These are phyloP conservation scores for Leccinum variicolor DNA, from an alignment of 768 basidiomycete genomes.

Conservation along the genomic window DNA sequence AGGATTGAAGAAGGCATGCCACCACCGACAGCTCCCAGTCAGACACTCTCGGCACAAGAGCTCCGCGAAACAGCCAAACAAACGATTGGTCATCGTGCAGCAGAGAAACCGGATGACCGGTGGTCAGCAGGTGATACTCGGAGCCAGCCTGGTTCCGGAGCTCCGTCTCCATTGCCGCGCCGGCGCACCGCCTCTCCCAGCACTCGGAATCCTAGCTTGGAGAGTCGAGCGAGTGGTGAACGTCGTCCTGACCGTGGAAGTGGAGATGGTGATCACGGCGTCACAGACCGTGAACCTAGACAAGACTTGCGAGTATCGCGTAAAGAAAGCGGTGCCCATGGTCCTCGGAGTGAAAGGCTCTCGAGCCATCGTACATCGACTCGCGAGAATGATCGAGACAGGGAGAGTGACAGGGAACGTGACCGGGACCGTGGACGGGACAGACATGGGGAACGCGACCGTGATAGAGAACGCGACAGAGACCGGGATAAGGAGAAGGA, in stretches of 20 bases:
- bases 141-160: conserved; percentile 47
- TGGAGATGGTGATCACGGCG: conserved; percentile 42
- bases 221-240: conserved; percentile 70
- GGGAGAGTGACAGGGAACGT: conserved; percentile 46
- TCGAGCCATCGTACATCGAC: conserved; percentile 38
- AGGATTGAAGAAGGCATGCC: conserved; percentile 58
- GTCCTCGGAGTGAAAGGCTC: conserved; percentile 48
- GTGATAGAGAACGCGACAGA: conserved; percentile 40
- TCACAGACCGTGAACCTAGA: conserved; percentile 47
- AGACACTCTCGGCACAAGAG: conserved; percentile 75
- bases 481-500: conserved; percentile 40
- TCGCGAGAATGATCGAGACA: conserved; percentile 36
- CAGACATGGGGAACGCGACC: conserved; percentile 44
- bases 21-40: conserved; percentile 74
- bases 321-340: conserved; percentile 49
- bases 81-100: conserved; percentile 40
- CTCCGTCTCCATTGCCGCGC: conserved; percentile 52
- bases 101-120: conserved; percentile 42
- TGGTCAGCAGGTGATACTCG: conserved; percentile 36
- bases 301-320: conserved; percentile 43
- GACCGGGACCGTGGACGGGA: conserved; percentile 48
- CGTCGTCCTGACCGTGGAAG: conserved; percentile 53
- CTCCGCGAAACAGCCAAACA: conserved; percentile 78
- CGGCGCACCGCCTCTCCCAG: conserved; percentile 64
- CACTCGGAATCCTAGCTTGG: conserved; percentile 65